phyloP scores from a whole-genome alignment of 805 yeast genomes.

The Torulaspora microellipsoides region DNA sequence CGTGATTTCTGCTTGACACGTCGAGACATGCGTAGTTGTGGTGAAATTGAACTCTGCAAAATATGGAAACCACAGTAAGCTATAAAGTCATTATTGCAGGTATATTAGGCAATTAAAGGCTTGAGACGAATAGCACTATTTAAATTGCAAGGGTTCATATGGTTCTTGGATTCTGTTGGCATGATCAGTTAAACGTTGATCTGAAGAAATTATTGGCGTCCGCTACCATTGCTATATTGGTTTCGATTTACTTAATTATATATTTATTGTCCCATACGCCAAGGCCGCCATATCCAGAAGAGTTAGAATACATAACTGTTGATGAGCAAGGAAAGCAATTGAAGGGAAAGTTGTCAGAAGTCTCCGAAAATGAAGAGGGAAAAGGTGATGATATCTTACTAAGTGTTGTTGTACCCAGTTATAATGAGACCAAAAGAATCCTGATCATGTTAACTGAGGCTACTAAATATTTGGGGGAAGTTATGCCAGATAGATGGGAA shows the following conservation, averaged over 20 bases:
- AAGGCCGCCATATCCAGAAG: slow-evolving; percentile 49
- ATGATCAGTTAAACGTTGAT: slow-evolving; percentile 11
- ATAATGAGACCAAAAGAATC: slow-evolving; percentile 75
- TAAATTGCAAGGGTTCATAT: background rate
- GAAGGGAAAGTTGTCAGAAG: slow-evolving; percentile 30
- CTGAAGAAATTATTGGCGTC: slow-evolving; percentile 11
- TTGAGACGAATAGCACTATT: too few relatives aligned
- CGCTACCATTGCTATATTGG: slow-evolving; percentile 7
- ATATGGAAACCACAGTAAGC: too few relatives aligned
- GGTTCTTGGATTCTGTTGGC: slow-evolving; percentile 2
- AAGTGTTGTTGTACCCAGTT: slow-evolving; percentile 90
- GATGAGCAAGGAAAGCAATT: slow-evolving; percentile 27
- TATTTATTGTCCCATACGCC: slow-evolving; percentile 60
- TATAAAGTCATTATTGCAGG: too few relatives aligned
- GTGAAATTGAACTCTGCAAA: too few relatives aligned
- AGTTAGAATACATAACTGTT: slow-evolving; percentile 51
- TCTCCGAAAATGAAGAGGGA: slow-evolving; percentile 10
- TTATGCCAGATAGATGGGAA: slow-evolving; percentile 45
- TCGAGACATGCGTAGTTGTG: too few relatives aligned
- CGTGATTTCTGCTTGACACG: too few relatives aligned
- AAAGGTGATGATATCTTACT: slow-evolving; percentile 43
- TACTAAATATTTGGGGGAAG: slow-evolving; percentile 45
- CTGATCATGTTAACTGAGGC: slow-evolving; percentile 68
- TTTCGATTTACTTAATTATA: slow-evolving; percentile 38
- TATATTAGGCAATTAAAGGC: too few relatives aligned